Base-by-base conservation (phyloP, 2,329 filamentous ascomycete genomes). In the Rhynchosporium agropyri region DNA sequence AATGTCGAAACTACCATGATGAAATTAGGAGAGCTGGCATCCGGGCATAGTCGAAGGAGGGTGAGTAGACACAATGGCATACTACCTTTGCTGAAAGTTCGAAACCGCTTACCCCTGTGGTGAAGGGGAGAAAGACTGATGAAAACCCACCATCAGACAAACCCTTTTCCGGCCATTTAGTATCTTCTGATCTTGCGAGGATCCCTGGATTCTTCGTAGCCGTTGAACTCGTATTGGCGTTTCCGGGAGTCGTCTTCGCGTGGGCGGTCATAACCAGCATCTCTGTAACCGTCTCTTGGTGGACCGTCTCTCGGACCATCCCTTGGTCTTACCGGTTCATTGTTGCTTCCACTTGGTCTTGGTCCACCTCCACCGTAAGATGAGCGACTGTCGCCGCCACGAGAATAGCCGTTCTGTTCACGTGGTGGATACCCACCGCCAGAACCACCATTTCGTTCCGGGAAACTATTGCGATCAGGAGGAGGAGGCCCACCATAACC, bases 141-240 rank as follows among this genome's bases (percentile, higher is more conserved):
- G 69, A 72, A 80, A 79, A 81, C 81, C 80, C 79, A 82, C 80
- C 78, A 74, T 75, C 76, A 76, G 74, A 77, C 69, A 71, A 73
- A 70, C 67, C 67, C 43, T 59, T 60, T 45, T 65, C 66, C 74
- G 65, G 61, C 76, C 74, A 74, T 74, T 79, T 79, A 87, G 77
- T 89, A 89, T 67, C 86, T 84, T 67, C 86, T 84, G 66, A 88
- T 74, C 76, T 89, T 89, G 63, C 74, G 78, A 56, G 86, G 84
- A 76, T 97, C 93, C 31, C 57, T 36, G 33, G 54, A 57, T 74
- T 97, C 92, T 58, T 96, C 92, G 77, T 90, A 92, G 58, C 87
- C 83, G 58, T 96, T 92, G 77, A 67, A 65, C 49, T 87, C 84
- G 74, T 79, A 73, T 65, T 76, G 76, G 74, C 83, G 77, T 77